Evolutionary conservation across 164 flowering plant genomes (phyloP).

Genomic region (Berberis thunbergii): DNA sequence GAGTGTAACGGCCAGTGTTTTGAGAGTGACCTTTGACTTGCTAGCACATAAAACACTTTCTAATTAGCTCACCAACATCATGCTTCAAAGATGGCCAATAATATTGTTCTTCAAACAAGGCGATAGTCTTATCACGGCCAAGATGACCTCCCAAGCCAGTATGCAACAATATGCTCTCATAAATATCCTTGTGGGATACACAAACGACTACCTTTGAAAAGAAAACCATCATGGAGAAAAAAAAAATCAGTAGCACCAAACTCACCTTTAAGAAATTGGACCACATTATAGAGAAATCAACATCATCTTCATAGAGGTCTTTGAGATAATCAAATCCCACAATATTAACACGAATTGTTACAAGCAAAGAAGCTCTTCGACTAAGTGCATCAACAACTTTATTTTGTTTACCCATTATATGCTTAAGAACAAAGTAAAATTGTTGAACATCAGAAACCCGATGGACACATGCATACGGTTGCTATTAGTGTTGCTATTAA

Average conservation of each 20-base stretch:
- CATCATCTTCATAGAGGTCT: background rate
- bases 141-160: slow-evolving; percentile 10
- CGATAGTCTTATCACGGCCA: slow-evolving; percentile 5
- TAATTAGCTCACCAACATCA: background rate
- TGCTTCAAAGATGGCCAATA: background rate
- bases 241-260: background rate
- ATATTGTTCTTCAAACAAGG: background rate
- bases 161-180: slow-evolving; percentile 1
- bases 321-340: background rate
- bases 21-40: background rate
- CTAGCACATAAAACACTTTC: background rate
- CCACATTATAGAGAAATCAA: background rate
- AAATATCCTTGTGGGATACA: slow-evolving; percentile 4
- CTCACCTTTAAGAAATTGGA: background rate
- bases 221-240: background rate
- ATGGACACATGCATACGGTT: background rate
- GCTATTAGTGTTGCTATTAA: background rate
- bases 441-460: background rate
- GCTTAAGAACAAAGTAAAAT: background rate
- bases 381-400: background rate
- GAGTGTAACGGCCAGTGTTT: background rate
- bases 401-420: background rate
- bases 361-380: background rate
- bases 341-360: background rate
- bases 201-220: background rate